phyloP scores from a whole-genome alignment of 805 yeast genomes.

The Wickerhamiella vanderwaltii region DNA sequence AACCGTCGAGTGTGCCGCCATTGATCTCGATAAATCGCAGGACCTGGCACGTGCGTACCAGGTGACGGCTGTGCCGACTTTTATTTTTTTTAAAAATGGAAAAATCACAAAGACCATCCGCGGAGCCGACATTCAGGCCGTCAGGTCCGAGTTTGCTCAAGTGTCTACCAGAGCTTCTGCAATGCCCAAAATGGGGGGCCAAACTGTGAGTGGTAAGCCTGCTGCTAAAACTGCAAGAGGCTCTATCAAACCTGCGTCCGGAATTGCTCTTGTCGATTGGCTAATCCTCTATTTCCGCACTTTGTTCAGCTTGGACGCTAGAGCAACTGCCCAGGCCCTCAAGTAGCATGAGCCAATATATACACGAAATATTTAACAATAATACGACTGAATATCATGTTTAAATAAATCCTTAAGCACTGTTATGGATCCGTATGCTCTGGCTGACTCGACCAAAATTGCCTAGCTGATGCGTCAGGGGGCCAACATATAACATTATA shows the following conservation, averaged over 20 bases:
- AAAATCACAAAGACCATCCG: conserved; percentile 42
- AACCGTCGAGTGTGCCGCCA: conserved; percentile 61
- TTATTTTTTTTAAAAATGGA: conserved; percentile 67
- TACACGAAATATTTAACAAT: too few relatives aligned
- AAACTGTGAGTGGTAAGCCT: neutral
- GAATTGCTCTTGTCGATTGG: conserved; percentile 9
- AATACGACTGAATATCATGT: too few relatives aligned
- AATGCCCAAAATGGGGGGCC: conserved; percentile 6
- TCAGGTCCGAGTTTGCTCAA: conserved; percentile 13
- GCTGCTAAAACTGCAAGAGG: neutral
- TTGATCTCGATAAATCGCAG: conserved; percentile 76
- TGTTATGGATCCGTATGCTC: too few relatives aligned
- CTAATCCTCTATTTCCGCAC: conserved; percentile 16
- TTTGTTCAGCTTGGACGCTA: conserved; percentile 19
- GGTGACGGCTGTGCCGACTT: conserved; percentile 55
- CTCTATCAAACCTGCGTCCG: neutral
- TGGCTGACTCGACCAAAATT: too few relatives aligned
- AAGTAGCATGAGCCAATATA: neutral
- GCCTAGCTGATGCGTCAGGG: too few relatives aligned
- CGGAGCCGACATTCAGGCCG: conserved; percentile 22
- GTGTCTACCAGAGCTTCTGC: neutral
- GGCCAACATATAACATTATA: too few relatives aligned
- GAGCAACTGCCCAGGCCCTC: conserved; percentile 9
- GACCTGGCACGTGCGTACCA: conserved; percentile 53
- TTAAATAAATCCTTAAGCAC: too few relatives aligned